Evolutionary conservation across 495 filamentous ascomycete genomes (phyloP), one percentile per base, ranked within the genome.

Genomic region (Glonium stellatum): DNA sequence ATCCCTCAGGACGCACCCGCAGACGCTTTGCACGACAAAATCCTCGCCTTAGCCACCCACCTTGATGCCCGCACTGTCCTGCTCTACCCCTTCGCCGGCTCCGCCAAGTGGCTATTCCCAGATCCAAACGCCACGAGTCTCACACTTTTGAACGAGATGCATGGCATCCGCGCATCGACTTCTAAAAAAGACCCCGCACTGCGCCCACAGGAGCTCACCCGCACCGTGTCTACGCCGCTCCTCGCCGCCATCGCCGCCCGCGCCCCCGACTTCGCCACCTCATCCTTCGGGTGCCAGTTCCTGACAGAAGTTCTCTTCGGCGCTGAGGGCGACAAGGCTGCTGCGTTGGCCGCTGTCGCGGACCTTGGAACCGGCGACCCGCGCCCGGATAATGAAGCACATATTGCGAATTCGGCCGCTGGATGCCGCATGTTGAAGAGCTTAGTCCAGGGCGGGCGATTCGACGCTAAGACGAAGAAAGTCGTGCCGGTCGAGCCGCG

Each of bases 341-440:
- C 76, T 15, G 89, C 88, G 13, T 71, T 95, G 60, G 69, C 79
- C 23, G 87, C 87, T 10, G 76, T 97, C 41, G 90, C 91, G 4
- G 73, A 76, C 6, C 82, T 87, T 8, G 84, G 86, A 15, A 79
- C 77, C 52, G 84, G 83, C 52, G 77, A 88, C 64, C 80, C 86
- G 19, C 80, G 79, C 25, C 70, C 81, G 5, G 69, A 76, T 36
- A 72, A 66, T 0, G 27, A 31, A 31, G 47, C 37, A 8, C 85
- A 88, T 67, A 75, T 85, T 49, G 80, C 79, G 23, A 73, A 76
- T 55, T 79, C 80, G 0, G 75, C 89, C 1, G 79, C 82, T 57
- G 86, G 84, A 1, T 88, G 89, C n/a, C 84, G 88, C 52, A 87
- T 96, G 84, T 80, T 96, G 61, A 97, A 95, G 74, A 85, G 85